phyloP scores from a whole-genome alignment of 169 alveolate species.

The Plasmodium gaboni region DNA sequence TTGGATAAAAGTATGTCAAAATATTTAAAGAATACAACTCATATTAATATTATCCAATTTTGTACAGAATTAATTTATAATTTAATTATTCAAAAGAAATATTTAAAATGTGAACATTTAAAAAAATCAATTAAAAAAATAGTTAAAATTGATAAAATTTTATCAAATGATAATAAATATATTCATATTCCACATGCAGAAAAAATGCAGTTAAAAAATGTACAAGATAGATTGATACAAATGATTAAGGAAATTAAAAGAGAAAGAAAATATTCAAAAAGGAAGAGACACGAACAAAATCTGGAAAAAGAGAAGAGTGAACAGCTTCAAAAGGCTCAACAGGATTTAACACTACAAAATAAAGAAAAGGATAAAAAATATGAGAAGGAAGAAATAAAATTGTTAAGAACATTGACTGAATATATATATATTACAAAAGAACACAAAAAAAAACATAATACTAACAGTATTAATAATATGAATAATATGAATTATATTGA shows the following conservation, averaged over 20 bases:
- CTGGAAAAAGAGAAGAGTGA: not conserved
- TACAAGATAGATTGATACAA: constrained; percentile 5
- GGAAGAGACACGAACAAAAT: not conserved
- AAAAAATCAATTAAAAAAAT: constrained; percentile 26
- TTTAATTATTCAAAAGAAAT: constrained; percentile 47
- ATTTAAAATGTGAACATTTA: constrained; percentile 32
- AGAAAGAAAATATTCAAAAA: constrained; percentile 3
- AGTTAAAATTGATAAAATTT: constrained; percentile 9
- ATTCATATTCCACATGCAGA: not conserved
- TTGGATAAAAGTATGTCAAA: constrained; percentile 40
- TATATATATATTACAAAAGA: not conserved
- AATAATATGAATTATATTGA: not conserved
- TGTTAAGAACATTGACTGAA: constrained; percentile 1
- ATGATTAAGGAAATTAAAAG: constrained; percentile 32
- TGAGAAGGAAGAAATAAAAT: not conserved
- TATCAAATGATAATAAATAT: constrained; percentile 22
- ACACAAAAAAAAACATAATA: not conserved
- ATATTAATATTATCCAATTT: constrained; percentile 32
- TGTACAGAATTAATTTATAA: constrained; percentile 28
- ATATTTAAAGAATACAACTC: constrained; percentile 6
- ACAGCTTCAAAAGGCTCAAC: not conserved
- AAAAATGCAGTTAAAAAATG: constrained; percentile 10
- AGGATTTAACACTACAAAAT: not conserved
- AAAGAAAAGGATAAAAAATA: not conserved
- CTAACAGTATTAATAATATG: not conserved